Base-by-base conservation (phyloP, 2,329 filamentous ascomycete genomes). In the Fusarium pilosicola region DNA sequence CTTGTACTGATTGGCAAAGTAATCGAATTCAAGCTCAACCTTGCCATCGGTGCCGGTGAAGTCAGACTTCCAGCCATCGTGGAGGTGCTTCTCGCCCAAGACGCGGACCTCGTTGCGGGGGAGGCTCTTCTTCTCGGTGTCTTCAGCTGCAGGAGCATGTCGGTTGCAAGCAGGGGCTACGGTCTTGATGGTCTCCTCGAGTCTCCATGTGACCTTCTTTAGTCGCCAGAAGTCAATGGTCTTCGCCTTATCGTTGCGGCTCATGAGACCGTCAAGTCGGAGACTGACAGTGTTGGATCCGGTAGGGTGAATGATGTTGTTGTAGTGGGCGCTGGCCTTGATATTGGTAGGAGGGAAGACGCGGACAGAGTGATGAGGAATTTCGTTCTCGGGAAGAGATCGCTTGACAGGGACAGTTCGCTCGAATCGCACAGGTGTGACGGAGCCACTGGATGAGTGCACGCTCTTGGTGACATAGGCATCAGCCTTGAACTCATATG, bases 341-440 rank as follows among this genome's bases (percentile, higher is more conserved):
- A 99, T 92, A 84, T 97, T 96, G 75, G 96, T 99, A 0, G 96
- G 96, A 54, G 96, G 96, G 84, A 99, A 99, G 79, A 98, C 93
- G 79, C 96, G 94, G 71, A 97, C 91, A 22, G 94, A 97, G 83
- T 95, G 92, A 83, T 97, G 96, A 70, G 97, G 94, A 60, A 89
- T 87, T 55, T 94, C 93, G 6, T 94, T 90, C 60, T 92, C 84
- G 13, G 84, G 88, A 32, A 98, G 89, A 39, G 95, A 93, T 70
- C 96, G 93, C 84, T 92, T 92, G 75, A 98, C 88, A 62, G 91
- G 87, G 49, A 98, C 86, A 15, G 88, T 88, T 77, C 91, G 90
- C 70, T 89, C 88, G 78, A 94, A 89, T 75, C 87, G 90, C 79
- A 94, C 87, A 67, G 79, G 62, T 67, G 87, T 74, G 90, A 90